phyloP scores from a whole-genome alignment of 1,284 basidiomycete genomes.

The Leccinum holopus region DNA sequence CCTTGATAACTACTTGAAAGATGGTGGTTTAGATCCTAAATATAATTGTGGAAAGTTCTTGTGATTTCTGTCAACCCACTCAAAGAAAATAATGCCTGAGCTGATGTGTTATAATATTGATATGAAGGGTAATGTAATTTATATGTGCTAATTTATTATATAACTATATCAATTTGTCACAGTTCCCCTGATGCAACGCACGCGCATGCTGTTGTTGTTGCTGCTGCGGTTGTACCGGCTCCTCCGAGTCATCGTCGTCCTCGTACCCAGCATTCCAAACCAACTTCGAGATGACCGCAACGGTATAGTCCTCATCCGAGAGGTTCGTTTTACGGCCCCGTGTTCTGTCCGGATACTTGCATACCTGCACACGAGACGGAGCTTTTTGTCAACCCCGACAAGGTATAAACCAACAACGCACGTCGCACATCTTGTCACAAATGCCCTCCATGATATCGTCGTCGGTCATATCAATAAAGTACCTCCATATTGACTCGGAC shows the following conservation, averaged over 20 bases:
- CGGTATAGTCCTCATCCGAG: conserved; percentile 46
- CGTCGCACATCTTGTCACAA: conserved; percentile 84
- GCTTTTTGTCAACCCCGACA: neutral
- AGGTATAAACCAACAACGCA: conserved; percentile 37
- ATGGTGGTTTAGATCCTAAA: no score
- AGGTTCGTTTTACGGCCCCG: conserved; percentile 48
- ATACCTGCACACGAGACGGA: conserved; percentile 48
- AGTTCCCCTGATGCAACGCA: no score
- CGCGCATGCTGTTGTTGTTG: conserved; percentile 3
- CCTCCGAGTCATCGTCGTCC: conserved; percentile 22
- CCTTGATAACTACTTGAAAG: no score
- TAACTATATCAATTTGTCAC: no score
- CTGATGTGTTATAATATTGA: no score
- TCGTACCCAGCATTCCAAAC: conserved; percentile 29
- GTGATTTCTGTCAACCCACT: no score
- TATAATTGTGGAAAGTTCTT: no score
- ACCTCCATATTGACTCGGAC: conserved; percentile 69
- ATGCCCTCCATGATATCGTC: conserved; percentile 49
- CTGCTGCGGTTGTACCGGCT: conserved; percentile 1
- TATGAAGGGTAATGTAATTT: no score
- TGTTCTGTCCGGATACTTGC: conserved; percentile 71
- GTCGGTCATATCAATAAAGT: conserved; percentile 62
- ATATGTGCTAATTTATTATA: no score
- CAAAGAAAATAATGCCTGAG: no score
- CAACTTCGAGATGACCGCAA: conserved; percentile 22